Base-by-base conservation (phyloP, 2,329 filamentous ascomycete species). In the Anthostomella pinea region DNA sequence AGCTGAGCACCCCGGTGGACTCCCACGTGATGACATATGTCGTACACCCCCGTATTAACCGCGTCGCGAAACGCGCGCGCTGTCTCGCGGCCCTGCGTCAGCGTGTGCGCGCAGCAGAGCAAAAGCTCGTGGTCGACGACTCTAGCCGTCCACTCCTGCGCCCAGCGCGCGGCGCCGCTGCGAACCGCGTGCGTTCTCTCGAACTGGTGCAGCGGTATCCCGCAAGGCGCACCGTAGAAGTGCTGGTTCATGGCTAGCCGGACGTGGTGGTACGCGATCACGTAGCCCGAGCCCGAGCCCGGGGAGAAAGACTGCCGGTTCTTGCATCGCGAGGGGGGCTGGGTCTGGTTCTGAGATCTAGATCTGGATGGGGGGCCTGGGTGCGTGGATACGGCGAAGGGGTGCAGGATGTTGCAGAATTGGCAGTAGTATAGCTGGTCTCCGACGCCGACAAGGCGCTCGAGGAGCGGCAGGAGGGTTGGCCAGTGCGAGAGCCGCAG, bases 401-500 rank as follows among this genome's bases (percentile, higher is more conserved):
- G 10, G 21, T 33, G 31, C 13, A 33, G 20, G 7, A 33, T 13
- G 21, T 33, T 33, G 21, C 31, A 33, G 21, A 33, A 26, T 4
- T 33, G 31, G 31, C 31, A 33, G 22, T 33, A 33, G 31, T 15
- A 33, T 8, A 33, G 16, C 14, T 21, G 14, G 20, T 24, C 31
- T 8, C n/a, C 21, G 20, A 18, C 20, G 5, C 16, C 16, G n/a
- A n/a, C n/a, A n/a, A n/a, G n/a, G 5, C 20, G 13, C 15, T 24
- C 31, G n/a, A 33, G 31, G 5, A 33, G 31, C 5, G 31, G 31
- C 13, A 33, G 20, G 5, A 33, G 31, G 20, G 15, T 19, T 14
- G n/a, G 31, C 31, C 31, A 33, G n/a, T 33, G 20, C n/a, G 31
- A 33, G 9, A 14, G 20, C 11, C 31, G 31, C 31, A 33, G 31